phyloP scores from a whole-genome alignment of 2,329 filamentous ascomycete genomes.

The Fusarium scirpi region DNA sequence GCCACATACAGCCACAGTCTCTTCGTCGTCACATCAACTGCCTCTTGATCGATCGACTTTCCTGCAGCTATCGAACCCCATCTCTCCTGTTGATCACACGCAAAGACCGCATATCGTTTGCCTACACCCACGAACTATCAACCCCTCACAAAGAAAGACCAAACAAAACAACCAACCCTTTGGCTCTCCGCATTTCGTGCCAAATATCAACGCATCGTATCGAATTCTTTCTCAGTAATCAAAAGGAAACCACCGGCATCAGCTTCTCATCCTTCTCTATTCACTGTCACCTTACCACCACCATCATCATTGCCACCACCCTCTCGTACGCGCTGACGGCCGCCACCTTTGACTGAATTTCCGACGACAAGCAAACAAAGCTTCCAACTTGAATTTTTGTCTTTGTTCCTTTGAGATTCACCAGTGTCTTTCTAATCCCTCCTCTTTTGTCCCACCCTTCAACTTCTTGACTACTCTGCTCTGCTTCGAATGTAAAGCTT shows the following conservation, averaged over 20 bases:
- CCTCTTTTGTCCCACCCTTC: conserved; percentile 4
- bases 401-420: conserved; percentile 16
- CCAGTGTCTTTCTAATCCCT: conserved; percentile 6
- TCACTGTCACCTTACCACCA: conserved; percentile 11
- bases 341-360: conserved; percentile 24
- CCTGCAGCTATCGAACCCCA: conserved; percentile 30
- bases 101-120: conserved; percentile 38
- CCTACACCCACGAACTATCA: conserved; percentile 39
- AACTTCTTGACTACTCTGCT: not conserved
- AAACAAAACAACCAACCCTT: conserved; percentile 8
- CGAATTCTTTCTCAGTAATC: conserved; percentile 16
- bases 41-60: conserved; percentile 18
- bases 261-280: conserved; percentile 13
- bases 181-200: conserved; percentile 32
- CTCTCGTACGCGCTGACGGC: conserved; percentile 34
- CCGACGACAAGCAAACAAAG: conserved; percentile 24
- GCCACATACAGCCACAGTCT: conserved; percentile 1
- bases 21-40: conserved; percentile 10
- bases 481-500: conserved; percentile 17
- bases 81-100: conserved; percentile 41
- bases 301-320: conserved; percentile 17
- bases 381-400: not conserved
- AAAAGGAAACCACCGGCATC: conserved; percentile 16
- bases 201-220: conserved; percentile 9
- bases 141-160: conserved; percentile 35